Evolutionary conservation across 2,329 filamentous ascomycete genomes (phyloP), one percentile per base, ranked within the genome.

Genomic region (Pestalotiopsis sp.): DNA sequence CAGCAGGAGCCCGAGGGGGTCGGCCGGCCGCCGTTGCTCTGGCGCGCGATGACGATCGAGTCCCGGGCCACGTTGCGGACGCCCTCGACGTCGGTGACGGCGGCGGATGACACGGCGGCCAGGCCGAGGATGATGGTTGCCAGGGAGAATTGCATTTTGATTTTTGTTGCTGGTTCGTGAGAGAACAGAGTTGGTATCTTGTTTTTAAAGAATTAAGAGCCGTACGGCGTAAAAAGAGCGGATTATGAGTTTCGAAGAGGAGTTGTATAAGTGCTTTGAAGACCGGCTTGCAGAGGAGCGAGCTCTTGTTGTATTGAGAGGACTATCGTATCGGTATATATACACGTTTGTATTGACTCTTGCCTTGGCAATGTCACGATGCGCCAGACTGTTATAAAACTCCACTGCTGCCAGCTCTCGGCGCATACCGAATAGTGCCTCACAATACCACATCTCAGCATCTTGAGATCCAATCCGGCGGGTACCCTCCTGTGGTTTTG

Each of bases 1-100:
- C 69, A 70, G 68, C 69, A 70, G 26, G 59, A 13, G 64, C 69
- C 68, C 39, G n/a, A 62, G 44, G 67, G 64, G n/a, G 56, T 57
- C n/a, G 66, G 60, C 17, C 66, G 66, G n/a, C 55, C 55, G 22
- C 60, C 48, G 30, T 65, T 65, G 56, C 56, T 58, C 35, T 66
- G 64, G 52, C 66, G 65, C 22, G 17, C n/a, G 35, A 59, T 17
- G 58, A 67, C n/a, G 60, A 64, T 39, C 35, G 38, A 38, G 44
- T 67, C 61, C 11, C 66, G 66, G 62, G 66, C 38, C n/a, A 61
- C 62, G 30, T 67, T 58, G 61, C 66, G 66, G 61, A 67, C 61
- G 20, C 66, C 66, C 56, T 67, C 66, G 24, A 64, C 55, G 20
- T 67, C 66, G 40, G 55, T 61, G 13, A 67, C 44, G 39, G 66